These are phyloP conservation scores for Mentha longifolia DNA, from an alignment of 257 asterid species.

Conservation along the genomic window DNA sequence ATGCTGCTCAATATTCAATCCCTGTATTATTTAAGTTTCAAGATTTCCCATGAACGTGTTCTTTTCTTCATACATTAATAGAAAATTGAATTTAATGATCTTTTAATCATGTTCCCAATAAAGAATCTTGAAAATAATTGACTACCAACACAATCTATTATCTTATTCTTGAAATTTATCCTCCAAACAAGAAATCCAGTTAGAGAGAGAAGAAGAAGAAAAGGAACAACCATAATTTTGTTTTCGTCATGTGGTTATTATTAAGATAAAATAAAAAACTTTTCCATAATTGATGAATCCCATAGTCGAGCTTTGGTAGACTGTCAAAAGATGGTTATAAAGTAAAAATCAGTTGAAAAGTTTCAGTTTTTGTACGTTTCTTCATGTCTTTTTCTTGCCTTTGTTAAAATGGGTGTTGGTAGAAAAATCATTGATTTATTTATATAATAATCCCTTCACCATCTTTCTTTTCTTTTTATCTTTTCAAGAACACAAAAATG, in stretches of 20 bases:
- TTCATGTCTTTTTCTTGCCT: conserved; percentile 30
- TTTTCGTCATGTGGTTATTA: conserved; percentile 12
- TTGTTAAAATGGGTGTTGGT: conserved; percentile 25
- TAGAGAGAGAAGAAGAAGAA: conserved; percentile 5
- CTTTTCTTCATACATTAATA: not conserved
- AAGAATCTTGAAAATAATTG: conserved; percentile 15
- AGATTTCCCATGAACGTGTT: not conserved
- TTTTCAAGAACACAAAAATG: not conserved
- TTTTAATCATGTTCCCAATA: not conserved
- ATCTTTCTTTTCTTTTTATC: not conserved
- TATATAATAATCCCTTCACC: not conserved
- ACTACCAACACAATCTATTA: not conserved
- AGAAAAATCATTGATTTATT: conserved; percentile 11
- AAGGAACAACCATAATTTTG: conserved; percentile 9
- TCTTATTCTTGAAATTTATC: not conserved
- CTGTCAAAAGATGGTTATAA: conserved; percentile 23
- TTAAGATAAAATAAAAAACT: not conserved
- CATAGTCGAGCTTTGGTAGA: conserved; percentile 23
- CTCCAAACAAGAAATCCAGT: not conserved
- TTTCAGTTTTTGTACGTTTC: conserved; percentile 27
- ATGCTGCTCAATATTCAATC: not conserved
- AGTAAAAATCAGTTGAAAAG: conserved; percentile 29
- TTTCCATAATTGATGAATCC: conserved; percentile 1
- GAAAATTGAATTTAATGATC: not conserved
- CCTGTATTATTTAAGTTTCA: not conserved